Base-by-base conservation (phyloP, 1,139 yeast genomes). In the Blastobotrys malaysiensis region DNA sequence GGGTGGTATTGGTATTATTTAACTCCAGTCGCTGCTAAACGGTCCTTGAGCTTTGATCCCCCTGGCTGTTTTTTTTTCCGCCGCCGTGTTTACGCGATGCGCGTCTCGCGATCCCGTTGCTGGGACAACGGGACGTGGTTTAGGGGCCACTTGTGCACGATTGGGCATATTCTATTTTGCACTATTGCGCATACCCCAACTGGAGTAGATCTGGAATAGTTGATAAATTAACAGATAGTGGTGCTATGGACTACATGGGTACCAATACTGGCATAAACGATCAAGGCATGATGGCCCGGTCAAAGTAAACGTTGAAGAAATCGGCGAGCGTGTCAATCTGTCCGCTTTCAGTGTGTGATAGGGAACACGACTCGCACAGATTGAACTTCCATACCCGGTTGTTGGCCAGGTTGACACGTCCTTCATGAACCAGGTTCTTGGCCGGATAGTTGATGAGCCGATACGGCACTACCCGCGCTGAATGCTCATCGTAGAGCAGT, bases 341-440 rank as follows among this genome's bases (percentile, higher is more conserved):
- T 5, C 51, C 51, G 36, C 44, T 47, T 18, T 52, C 54, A 6
- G 27, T 45, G 16, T 43, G 43, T 3, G 51, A 45, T 3, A 52
- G 27, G 16, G 44, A 24, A 16, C 49, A 51, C 3, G 49, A 51
- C 31, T 52, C 54, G 24, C 45, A 48, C 7, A 14, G 24, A 20
- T 52, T 52, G 45, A 52, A 52, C 14, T 51, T 27, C n/a, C n/a
- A 24, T 5, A 52, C 45, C 13, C 49, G 45, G 18, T 48, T 47
- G 31, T 47, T 52, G 9, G 49, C 31, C 21, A 52, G 46, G 20
- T 26, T 52, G 11, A 52, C 45, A 14, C 54, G 31, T 9, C 54
- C 54, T 26, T 52, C 54, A 24, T 52, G 54, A 13, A 48, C 51
- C n/a, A 52, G 46, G 16, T 48, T 47, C 49, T 52, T 52, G 20